Conservation (phyloP, 805 yeast genomes). For the Wickerhamiella sergipiensis region DNA sequence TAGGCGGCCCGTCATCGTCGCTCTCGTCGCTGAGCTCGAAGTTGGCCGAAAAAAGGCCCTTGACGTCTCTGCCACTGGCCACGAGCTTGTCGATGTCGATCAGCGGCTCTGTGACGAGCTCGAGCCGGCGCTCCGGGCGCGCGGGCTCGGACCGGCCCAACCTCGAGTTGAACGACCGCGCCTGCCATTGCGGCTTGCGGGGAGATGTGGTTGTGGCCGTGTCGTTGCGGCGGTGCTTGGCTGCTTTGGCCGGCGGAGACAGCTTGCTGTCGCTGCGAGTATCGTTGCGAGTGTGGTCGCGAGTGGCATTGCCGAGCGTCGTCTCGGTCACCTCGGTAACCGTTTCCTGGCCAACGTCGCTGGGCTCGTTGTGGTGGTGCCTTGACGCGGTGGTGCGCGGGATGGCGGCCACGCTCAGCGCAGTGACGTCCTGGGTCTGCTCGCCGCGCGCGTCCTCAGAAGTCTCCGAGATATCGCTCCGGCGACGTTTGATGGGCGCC, state of each 20-base stretch:
- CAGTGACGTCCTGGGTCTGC: background rate
- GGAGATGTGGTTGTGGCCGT: background rate
- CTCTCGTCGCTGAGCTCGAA: slow-evolving; percentile 23
- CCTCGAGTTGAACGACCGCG: background rate
- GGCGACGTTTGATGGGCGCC: background rate
- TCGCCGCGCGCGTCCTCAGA: background rate
- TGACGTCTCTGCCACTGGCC: slow-evolving; percentile 18
- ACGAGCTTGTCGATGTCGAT: slow-evolving; percentile 10
- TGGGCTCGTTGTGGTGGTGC: background rate
- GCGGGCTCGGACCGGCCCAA: background rate
- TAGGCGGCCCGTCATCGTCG: slow-evolving; percentile 8
- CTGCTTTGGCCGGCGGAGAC: background rate
- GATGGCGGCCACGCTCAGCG: background rate
- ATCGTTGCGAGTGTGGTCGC: background rate
- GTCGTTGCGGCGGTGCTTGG: background rate
- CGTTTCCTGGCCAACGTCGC: background rate
- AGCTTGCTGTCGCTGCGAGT: too few species aligned
- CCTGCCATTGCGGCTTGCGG: background rate
- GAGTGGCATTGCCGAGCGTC: background rate
- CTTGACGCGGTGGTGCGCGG: background rate
- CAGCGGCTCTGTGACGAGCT: slow-evolving; percentile 10
- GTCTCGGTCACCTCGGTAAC: background rate
- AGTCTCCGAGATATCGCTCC: background rate
- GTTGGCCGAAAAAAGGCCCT: slow-evolving; percentile 25
- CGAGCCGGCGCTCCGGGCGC: slow-evolving; percentile 4